Percentiles rank a stretch among this genome's conserved stretches.
These are phyloP conservation scores for Flaveria linearis DNA, from an alignment of 129 eudicot species.

Conservation along the genomic window DNA sequence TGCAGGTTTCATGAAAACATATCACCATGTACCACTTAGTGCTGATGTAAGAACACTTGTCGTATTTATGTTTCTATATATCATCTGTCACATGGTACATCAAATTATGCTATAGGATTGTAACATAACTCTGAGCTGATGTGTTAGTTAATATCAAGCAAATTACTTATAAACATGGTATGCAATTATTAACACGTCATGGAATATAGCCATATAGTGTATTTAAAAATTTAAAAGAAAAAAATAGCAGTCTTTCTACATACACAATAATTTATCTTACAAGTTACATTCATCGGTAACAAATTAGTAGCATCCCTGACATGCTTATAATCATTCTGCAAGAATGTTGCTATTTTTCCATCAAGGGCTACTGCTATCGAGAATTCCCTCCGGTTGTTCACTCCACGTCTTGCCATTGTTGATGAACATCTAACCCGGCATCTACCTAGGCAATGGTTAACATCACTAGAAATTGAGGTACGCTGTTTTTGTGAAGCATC, in stretches of 20 bases:
- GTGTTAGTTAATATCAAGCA: not conserved
- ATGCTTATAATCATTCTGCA: slow-evolving; percentile 28
- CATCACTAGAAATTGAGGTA: slow-evolving; percentile 84
- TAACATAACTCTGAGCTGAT: slow-evolving; percentile 11
- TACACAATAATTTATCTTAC: slow-evolving; percentile 8
- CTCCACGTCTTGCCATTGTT: slow-evolving; percentile 94
- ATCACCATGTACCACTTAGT: slow-evolving; percentile 79
- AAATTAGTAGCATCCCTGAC: slow-evolving; percentile 26
- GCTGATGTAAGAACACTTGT: slow-evolving; percentile 63
- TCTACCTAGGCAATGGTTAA: slow-evolving; percentile 86
- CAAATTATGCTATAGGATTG: not conserved
- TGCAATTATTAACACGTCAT: not conserved
- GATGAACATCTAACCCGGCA: slow-evolving; percentile 81
- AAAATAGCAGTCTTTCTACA: slow-evolving; percentile 11
- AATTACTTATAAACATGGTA: not conserved
- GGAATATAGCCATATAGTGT: not conserved
- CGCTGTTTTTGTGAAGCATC: not conserved
- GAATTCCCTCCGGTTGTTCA: slow-evolving; percentile 73
- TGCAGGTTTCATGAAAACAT: slow-evolving; percentile 83
- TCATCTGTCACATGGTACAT: not conserved
- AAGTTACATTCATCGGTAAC: not conserved
- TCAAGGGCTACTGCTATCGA: slow-evolving; percentile 95
- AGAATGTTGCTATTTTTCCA: slow-evolving; percentile 94
- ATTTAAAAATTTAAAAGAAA: not conserved
- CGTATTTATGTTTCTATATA: not conserved